These are phyloP conservation scores for Candida maesae DNA, from an alignment of 805 yeast species.

Conservation along the genomic window DNA sequence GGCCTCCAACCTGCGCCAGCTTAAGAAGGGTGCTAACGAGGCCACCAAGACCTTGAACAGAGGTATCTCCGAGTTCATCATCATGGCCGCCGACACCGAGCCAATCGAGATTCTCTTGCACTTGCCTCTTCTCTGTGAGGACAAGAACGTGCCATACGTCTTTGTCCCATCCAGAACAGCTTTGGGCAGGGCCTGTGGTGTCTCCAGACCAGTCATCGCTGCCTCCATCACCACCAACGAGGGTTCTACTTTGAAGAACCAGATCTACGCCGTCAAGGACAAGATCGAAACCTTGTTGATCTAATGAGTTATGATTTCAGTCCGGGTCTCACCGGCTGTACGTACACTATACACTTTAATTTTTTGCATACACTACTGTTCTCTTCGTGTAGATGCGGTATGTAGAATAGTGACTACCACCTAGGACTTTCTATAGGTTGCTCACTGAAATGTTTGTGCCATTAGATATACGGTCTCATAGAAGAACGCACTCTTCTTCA, in stretches of 20 bases:
- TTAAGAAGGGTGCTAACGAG: slow-evolving; percentile 99
- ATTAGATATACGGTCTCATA: too few relatives aligned
- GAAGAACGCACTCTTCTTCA: slow-evolving; percentile 4
- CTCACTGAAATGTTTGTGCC: too few relatives aligned
- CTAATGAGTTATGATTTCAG: slow-evolving; percentile 34
- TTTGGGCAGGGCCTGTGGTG: slow-evolving; percentile 99
- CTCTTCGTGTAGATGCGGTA: too few relatives aligned
- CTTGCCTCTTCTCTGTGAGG: slow-evolving; percentile 96
- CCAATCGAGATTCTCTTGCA: slow-evolving; percentile 98
- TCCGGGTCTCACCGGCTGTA: not conserved
- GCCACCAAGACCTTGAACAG: slow-evolving; percentile 99
- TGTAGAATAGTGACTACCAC: too few relatives aligned
- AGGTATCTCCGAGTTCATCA: slow-evolving; percentile 98
- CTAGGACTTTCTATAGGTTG: too few relatives aligned
- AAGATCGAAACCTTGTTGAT: slow-evolving; percentile 97
- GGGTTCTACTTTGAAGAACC: slow-evolving; percentile 95
- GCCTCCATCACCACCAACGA: slow-evolving; percentile 98
- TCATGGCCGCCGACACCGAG: slow-evolving; percentile 99
- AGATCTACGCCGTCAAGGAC: slow-evolving; percentile 96
- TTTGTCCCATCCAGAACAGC: slow-evolving; percentile 98
- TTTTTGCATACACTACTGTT: slow-evolving; percentile 1
- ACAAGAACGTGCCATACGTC: slow-evolving; percentile 98
- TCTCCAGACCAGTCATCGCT: slow-evolving; percentile 98
- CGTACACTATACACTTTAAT: not conserved
- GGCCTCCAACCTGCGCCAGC: slow-evolving; percentile 95